Percentiles rank a stretch among this genome's conserved stretches.
Evolutionary conservation across 352 stramenopile species (phyloP).

Genomic region (Blastocystis sp.): DNA sequence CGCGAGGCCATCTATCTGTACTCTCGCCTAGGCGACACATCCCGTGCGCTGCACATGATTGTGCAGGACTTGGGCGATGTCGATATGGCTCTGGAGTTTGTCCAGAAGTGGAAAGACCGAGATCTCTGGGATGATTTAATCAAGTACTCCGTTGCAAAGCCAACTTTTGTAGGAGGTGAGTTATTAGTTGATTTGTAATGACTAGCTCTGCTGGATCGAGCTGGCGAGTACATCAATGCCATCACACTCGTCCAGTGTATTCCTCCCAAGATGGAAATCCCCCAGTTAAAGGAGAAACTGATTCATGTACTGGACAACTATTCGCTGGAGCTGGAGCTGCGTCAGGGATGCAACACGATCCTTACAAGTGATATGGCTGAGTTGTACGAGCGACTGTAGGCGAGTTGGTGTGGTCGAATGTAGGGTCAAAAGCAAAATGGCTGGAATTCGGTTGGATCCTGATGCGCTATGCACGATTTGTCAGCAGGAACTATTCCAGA

Average conservation of each 20-base stretch:
- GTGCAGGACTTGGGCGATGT: slow-evolving; percentile 57
- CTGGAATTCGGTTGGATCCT: slow-evolving; percentile 7
- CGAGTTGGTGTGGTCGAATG: not conserved
- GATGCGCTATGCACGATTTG: slow-evolving; percentile 34
- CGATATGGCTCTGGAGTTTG: slow-evolving; percentile 56
- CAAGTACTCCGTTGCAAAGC: slow-evolving; percentile 22
- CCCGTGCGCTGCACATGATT: slow-evolving; percentile 55
- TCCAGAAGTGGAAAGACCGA: slow-evolving; percentile 57
- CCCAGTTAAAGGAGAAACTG: slow-evolving; percentile 54
- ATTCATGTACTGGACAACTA: slow-evolving; percentile 57
- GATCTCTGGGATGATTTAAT: slow-evolving; percentile 57
- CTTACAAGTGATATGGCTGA: slow-evolving; percentile 32
- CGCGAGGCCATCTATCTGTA: slow-evolving; percentile 59
- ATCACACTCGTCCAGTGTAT: slow-evolving; percentile 45
- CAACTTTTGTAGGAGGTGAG: slow-evolving; percentile 34
- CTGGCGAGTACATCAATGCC: slow-evolving; percentile 58
- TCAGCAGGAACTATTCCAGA: slow-evolving; percentile 53
- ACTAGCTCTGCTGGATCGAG: slow-evolving; percentile 50
- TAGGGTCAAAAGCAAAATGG: slow-evolving; percentile 50
- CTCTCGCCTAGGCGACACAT: slow-evolving; percentile 34
- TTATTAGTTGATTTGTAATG: not conserved
- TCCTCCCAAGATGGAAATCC: slow-evolving; percentile 44
- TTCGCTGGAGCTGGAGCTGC: slow-evolving; percentile 50
- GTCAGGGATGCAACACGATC: slow-evolving; percentile 58
- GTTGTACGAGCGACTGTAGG: slow-evolving; percentile 42